These are phyloP conservation scores for Vicia faba DNA, from an alignment of 306 rosid species.

Conservation along the genomic window DNA sequence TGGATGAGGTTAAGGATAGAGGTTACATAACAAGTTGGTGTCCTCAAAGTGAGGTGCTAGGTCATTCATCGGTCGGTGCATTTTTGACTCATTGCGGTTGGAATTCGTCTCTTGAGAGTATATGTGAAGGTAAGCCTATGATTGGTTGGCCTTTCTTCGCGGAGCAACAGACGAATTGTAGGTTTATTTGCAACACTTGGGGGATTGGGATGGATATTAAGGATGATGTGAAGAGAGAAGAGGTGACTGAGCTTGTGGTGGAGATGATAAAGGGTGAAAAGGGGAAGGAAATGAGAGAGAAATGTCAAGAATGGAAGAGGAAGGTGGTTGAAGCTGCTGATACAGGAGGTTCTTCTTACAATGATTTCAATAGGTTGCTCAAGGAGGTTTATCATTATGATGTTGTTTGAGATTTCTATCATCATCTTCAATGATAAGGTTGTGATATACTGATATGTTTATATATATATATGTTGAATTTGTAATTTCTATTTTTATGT, in stretches of 20 bases:
- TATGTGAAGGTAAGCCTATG: slow-evolving; percentile 15
- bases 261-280: slow-evolving; percentile 24
- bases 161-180: slow-evolving; percentile 24
- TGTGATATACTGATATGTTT: not conserved
- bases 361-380: slow-evolving; percentile 2
- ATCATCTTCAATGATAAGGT: not conserved
- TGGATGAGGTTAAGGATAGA: slow-evolving; percentile 26
- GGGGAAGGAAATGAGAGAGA: slow-evolving; percentile 7
- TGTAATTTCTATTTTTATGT: not conserved
- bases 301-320: slow-evolving; percentile 3
- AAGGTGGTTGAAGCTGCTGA: not conserved
- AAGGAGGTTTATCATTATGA: slow-evolving; percentile 11
- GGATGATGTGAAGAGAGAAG: slow-evolving; percentile 22
- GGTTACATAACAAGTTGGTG: slow-evolving; percentile 24
- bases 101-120: slow-evolving; percentile 10
- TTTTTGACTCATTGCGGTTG: slow-evolving; percentile 21
- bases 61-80: slow-evolving; percentile 3
- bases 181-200: slow-evolving; percentile 16
- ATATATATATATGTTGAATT: not conserved
- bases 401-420: not conserved
- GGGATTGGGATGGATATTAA: slow-evolving; percentile 12
- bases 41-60: not conserved
- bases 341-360: slow-evolving; percentile 18
- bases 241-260: slow-evolving; percentile 6
- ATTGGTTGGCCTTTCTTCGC: slow-evolving; percentile 32